Conservation (phyloP, 345 rosid genomes). For the Eucalyptus erythrocorys region DNA sequence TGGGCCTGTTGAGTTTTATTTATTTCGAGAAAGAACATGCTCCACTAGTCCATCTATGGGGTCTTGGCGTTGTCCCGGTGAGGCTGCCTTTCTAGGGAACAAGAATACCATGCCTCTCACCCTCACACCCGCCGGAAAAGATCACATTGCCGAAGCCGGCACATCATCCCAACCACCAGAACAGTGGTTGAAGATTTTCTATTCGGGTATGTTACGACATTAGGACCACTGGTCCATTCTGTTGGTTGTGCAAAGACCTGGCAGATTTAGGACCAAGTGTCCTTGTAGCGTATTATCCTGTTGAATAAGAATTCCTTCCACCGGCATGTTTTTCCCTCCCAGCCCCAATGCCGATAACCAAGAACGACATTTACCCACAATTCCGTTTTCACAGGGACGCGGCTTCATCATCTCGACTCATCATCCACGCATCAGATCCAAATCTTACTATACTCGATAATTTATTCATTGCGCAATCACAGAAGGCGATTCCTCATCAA, state of each 20-base stretch:
- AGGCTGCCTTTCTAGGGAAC: background rate
- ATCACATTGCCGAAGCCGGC: background rate
- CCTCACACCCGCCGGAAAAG: background rate
- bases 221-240: background rate
- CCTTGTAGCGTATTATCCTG: background rate
- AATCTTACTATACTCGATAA: background rate
- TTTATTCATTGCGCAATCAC: background rate
- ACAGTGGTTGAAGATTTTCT: background rate
- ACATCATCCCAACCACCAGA: background rate
- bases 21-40: background rate
- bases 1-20: background rate
- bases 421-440: background rate
- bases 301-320: background rate
- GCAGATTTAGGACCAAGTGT: background rate
- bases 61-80: background rate
- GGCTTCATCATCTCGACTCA: background rate
- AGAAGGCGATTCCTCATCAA: background rate
- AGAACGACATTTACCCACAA: background rate
- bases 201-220: background rate
- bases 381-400: background rate
- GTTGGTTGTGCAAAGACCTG: background rate
- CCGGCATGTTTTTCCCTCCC: background rate
- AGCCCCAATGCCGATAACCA: background rate
- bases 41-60: background rate
- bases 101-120: background rate